Conservation (phyloP, 75 land plant species). For the Chamaecyparis obtusa region DNA sequence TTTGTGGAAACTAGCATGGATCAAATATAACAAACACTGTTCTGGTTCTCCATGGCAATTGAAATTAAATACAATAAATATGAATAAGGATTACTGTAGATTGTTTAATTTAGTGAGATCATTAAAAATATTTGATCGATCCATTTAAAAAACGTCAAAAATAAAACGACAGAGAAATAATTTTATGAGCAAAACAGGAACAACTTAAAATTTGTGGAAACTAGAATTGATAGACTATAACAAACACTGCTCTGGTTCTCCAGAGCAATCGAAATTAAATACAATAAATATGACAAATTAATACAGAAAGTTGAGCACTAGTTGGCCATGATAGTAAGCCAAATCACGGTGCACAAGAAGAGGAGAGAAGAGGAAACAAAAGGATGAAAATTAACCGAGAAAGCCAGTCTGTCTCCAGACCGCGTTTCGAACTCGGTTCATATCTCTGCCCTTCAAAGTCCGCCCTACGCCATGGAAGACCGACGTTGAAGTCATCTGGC, state of each 20-base stretch:
- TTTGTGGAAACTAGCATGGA: too few relatives aligned
- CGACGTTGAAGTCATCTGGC: conserved; percentile 54
- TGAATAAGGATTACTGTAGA: too few relatives aligned
- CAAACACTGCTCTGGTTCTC: background rate
- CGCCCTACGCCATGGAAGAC: conserved; percentile 76
- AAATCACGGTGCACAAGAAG: background rate
- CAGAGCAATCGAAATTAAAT: background rate
- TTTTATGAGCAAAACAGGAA: too few relatives aligned
- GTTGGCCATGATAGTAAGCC: background rate
- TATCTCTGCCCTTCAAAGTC: conserved; percentile 78
- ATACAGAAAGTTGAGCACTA: background rate
- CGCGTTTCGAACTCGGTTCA: conserved; percentile 73
- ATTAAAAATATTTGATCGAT: too few relatives aligned
- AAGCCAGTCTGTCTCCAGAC: conserved; percentile 64
- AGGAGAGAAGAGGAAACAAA: background rate
- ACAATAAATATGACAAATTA: background rate
- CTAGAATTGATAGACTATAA: too few relatives aligned
- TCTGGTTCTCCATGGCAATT: too few relatives aligned
- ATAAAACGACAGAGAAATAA: too few relatives aligned
- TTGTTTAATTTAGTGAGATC: too few relatives aligned
- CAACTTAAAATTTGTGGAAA: too few relatives aligned
- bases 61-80: too few relatives aligned
- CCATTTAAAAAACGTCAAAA: too few relatives aligned
- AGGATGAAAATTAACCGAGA: conserved; percentile 30
- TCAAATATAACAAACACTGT: too few relatives aligned